Conservation (phyloP, 306 rosid genomes). For the Casuarina equisetifolia region DNA sequence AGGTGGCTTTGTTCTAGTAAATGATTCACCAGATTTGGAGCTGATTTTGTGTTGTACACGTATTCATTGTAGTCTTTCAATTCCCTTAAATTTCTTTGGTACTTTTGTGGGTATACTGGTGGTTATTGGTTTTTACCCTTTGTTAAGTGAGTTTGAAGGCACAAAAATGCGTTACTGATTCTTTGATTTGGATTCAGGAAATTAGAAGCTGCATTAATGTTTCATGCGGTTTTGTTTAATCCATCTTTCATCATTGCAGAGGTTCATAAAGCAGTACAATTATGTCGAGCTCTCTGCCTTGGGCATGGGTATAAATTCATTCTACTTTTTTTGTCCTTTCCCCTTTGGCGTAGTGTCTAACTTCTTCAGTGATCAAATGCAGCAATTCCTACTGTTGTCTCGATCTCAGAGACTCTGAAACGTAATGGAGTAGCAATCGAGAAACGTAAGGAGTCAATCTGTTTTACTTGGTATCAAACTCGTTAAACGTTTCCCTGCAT, state of each 20-base stretch:
- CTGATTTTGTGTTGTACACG: no score
- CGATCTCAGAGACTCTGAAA: slow-evolving; percentile 61
- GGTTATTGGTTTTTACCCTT: not conserved
- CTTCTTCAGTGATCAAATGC: slow-evolving; percentile 17
- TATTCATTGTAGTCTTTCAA: no score
- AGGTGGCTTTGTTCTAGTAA: not conserved
- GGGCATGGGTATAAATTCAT: slow-evolving; percentile 59
- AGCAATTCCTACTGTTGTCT: slow-evolving; percentile 72
- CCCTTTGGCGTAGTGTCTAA: slow-evolving; percentile 12
- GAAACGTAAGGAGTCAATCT: slow-evolving; percentile 50
- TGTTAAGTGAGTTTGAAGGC: no score
- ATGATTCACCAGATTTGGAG: no score
- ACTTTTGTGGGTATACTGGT: no score
- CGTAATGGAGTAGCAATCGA: slow-evolving; percentile 51
- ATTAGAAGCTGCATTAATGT: no score
- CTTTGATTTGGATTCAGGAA: no score
- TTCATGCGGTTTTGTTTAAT: not conserved
- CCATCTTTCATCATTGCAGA: slow-evolving; percentile 47
- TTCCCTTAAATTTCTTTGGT: no score
- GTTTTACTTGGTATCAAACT: not conserved
- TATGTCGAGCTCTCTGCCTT: slow-evolving; percentile 66
- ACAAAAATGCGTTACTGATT: no score
- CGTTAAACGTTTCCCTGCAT: not conserved
- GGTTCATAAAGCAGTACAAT: slow-evolving; percentile 48
- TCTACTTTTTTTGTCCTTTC: not conserved